Evolutionary conservation across 2,329 filamentous ascomycete genomes (phyloP).

Genomic region (Monilinia aucupariae): DNA sequence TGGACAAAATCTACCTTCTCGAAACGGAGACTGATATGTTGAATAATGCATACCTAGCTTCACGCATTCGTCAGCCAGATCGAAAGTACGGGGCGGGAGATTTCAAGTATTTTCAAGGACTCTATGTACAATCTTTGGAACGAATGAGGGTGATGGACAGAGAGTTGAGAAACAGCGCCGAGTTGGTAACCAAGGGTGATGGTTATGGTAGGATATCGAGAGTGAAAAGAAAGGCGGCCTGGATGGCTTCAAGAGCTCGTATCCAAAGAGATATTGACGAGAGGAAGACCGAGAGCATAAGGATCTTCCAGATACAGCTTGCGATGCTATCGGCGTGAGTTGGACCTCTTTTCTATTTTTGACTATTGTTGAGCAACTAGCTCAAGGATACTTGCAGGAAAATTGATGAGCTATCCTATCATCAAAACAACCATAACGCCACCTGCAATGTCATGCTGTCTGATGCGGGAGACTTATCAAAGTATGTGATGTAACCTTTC

Average conservation of each 20-base stretch:
- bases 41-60: conserved; percentile 25
- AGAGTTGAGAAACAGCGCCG: conserved; percentile 18
- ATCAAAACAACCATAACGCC: conserved; percentile 25
- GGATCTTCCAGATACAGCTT: conserved; percentile 26
- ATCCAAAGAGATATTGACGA: conserved; percentile 25
- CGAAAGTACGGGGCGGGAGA: conserved; percentile 23
- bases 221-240: conserved; percentile 23
- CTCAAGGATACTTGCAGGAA: conserved; percentile 21
- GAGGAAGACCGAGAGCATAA: conserved; percentile 22
- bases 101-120: conserved; percentile 25
- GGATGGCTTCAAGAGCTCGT: conserved; percentile 23
- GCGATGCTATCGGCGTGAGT: conserved; percentile 27
- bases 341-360: background rate
- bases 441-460: conserved; percentile 18
- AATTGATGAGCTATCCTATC: conserved; percentile 26
- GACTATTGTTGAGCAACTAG: background rate
- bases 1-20: conserved; percentile 26
- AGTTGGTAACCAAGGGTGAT: conserved; percentile 20
- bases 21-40: conserved; percentile 26
- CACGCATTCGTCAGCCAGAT: conserved; percentile 23
- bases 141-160: conserved; percentile 23
- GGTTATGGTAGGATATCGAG: conserved; percentile 24
- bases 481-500: conserved; percentile 7
- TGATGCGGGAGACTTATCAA: conserved; percentile 16
- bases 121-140: conserved; percentile 21